Conservation (phyloP, 306 rosid genomes). For the Cicer pinnatifidum region DNA sequence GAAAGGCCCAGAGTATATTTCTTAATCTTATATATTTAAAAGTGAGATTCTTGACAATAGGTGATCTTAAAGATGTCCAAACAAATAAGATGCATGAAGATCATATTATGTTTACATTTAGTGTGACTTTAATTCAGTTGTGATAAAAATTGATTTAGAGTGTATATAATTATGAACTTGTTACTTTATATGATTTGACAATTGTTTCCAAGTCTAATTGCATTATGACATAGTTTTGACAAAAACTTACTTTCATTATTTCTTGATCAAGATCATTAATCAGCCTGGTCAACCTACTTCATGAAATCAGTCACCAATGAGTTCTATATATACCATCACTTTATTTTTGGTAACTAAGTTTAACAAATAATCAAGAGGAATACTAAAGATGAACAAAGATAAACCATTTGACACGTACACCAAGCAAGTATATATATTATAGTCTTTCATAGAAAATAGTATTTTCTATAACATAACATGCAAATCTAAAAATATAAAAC, state of each 20-base stretch:
- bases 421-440: conserved; percentile 6
- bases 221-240: not conserved
- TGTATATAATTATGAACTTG: not conserved
- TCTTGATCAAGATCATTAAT: not conserved
- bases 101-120: too few relatives aligned
- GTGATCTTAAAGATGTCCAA: too few relatives aligned
- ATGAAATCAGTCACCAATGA: not conserved
- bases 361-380: not conserved
- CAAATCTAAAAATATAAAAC: conserved; percentile 33
- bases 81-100: too few relatives aligned
- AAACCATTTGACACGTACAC: conserved; percentile 28
- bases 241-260: not conserved
- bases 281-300: not conserved
- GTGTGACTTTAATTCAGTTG: too few relatives aligned
- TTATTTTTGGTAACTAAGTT: not conserved
- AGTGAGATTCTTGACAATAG: too few relatives aligned
- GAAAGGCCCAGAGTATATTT: too few relatives aligned
- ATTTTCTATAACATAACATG: conserved; percentile 7
- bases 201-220: not conserved
- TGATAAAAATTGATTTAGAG: not conserved
- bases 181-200: not conserved
- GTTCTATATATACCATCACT: not conserved
- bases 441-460: conserved; percentile 12
- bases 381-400: not conserved
- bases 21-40: too few relatives aligned